A percentile compares a stretch with the other conserved stretches of the same genome.
Conservation (phyloP, 2,329 filamentous ascomycete species). For the Alternaria triticimaculans region DNA sequence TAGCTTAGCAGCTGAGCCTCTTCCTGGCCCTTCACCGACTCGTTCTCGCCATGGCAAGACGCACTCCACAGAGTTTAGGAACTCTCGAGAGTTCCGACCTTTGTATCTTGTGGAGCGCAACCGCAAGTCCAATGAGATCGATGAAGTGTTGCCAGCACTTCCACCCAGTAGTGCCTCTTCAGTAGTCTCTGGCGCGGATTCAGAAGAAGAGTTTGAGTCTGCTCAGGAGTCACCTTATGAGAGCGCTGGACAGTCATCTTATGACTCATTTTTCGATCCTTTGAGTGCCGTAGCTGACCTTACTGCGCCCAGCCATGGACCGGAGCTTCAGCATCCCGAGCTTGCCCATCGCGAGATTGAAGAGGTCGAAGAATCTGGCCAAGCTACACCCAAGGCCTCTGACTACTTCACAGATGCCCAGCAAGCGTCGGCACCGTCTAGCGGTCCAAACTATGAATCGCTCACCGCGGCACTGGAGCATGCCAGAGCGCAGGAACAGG, state of each 20-base stretch:
- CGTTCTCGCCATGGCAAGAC: constrained; percentile 54
- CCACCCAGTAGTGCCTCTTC: constrained; percentile 55
- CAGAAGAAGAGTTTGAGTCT: constrained; percentile 55
- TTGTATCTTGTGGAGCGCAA: constrained; percentile 79
- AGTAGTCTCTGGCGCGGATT: constrained; percentile 47
- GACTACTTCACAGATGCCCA: constrained; percentile 48
- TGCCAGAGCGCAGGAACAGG: constrained; percentile 18
- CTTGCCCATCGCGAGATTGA: constrained; percentile 35
- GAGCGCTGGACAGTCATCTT: constrained; percentile 29
- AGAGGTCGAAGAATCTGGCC: constrained; percentile 66
- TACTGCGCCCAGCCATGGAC: constrained; percentile 19
- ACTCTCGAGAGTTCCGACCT: constrained; percentile 74
- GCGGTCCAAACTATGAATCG: constrained; percentile 26
- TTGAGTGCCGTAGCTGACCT: constrained; percentile 26
- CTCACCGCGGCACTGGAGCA: constrained; percentile 35
- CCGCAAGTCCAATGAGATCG: constrained; percentile 40
- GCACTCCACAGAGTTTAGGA: constrained; percentile 60
- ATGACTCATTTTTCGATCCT: constrained; percentile 31
- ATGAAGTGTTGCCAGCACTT: constrained; percentile 59
- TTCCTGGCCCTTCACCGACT: constrained; percentile 52
- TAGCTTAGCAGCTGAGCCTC: constrained; percentile 27
- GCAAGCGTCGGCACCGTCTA: constrained; percentile 2
- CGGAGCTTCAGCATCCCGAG: constrained; percentile 30
- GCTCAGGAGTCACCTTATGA: constrained; percentile 49
- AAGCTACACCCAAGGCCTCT: constrained; percentile 72